phyloP scores from a whole-genome alignment of 257 asterid species.

The Anisodus acutangulus region DNA sequence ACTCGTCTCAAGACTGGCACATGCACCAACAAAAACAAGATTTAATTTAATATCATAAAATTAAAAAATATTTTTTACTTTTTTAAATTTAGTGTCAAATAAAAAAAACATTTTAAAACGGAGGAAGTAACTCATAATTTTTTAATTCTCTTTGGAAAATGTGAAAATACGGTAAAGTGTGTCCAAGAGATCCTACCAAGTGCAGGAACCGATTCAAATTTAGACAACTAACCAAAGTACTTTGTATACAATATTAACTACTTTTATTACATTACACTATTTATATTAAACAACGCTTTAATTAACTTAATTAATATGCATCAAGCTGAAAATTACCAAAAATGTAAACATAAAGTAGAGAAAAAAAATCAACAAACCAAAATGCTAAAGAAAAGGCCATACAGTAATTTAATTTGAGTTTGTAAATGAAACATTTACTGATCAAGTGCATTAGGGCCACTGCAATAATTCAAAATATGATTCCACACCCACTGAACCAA shows the following conservation, averaged over 20 bases:
- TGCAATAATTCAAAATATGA: constrained; percentile 68
- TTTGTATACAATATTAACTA: neutral
- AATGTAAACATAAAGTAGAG: neutral
- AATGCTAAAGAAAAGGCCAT: neutral
- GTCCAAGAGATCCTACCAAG: neutral
- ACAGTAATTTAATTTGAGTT: neutral
- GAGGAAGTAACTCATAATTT: neutral
- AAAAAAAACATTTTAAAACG: neutral
- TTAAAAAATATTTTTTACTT: no score
- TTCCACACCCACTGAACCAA: constrained; percentile 98
- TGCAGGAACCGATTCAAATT: neutral
- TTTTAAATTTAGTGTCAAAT: no score
- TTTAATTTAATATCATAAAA: no score
- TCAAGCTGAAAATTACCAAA: neutral
- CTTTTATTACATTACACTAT: constrained; percentile 21
- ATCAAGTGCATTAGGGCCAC: constrained; percentile 54
- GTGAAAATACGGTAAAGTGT: neutral
- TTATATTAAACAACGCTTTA: constrained; percentile 7
- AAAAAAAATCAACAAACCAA: constrained; percentile 19
- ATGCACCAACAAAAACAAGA: no score
- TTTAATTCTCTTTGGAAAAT: neutral
- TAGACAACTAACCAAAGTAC: neutral
- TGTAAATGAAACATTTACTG: constrained; percentile 43
- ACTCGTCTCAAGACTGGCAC: no score
- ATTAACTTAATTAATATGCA: neutral